A percentile compares a stretch with the other conserved stretches of the same genome.
Evolutionary conservation across 2,329 filamentous ascomycete species (phyloP).

Genomic region (Diaporthe amygdali): DNA sequence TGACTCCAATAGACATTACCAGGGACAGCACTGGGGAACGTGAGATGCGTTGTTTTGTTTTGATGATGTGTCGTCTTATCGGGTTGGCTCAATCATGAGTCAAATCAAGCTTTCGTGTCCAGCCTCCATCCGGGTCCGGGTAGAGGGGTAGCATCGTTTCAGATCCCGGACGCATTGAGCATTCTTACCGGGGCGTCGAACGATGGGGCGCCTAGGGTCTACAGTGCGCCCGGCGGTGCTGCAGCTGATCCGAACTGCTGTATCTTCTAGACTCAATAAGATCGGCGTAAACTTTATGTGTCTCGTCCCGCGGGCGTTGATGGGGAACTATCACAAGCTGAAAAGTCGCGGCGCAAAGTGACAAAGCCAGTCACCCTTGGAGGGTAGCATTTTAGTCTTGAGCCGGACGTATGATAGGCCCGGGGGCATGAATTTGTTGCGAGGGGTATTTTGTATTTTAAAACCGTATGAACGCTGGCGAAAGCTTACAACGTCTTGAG

Average conservation of each 20-base stretch:
- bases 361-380: background rate
- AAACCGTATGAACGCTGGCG: background rate
- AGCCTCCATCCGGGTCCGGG: background rate
- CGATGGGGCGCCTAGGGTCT: background rate
- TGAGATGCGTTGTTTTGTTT: background rate
- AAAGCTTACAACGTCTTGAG: background rate
- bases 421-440: no score
- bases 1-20: background rate
- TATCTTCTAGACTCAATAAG: background rate
- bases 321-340: background rate
- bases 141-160: slow-evolving; percentile 12
- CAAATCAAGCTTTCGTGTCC: background rate
- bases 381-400: background rate
- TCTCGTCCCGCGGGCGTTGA: background rate
- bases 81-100: background rate
- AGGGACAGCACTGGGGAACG: background rate
- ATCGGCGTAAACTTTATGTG: background rate
- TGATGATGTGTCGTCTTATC: background rate
- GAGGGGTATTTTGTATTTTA: no score
- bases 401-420: no score
- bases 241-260: slow-evolving; percentile 7
- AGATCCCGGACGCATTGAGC: slow-evolving; percentile 3
- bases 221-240: background rate
- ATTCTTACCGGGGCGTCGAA: background rate
- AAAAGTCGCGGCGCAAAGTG: background rate